Conservation (phyloP, 2,329 filamentous ascomycete genomes). For the Sporothrix mexicana region DNA sequence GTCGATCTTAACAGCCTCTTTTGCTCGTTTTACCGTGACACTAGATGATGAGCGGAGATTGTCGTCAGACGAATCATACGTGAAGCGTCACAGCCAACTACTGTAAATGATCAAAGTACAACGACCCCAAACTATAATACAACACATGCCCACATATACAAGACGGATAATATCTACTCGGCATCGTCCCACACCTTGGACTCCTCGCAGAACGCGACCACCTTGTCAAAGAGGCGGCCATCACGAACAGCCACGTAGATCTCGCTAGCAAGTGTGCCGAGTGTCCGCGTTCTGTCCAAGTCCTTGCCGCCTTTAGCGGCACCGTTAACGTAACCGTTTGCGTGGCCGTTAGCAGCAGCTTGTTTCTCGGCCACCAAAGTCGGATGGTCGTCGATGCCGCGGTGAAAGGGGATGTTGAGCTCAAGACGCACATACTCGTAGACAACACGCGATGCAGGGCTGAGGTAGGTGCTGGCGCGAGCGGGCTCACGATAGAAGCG, state of each 20-base stretch:
- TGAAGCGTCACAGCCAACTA: no score
- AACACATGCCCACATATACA: no score
- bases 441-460: conserved; percentile 38
- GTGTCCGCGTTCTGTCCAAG: conserved; percentile 32
- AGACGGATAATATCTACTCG: not conserved
- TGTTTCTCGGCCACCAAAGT: conserved; percentile 36
- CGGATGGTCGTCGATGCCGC: conserved; percentile 41
- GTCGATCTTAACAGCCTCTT: no score
- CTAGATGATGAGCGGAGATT: no score
- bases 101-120: no score
- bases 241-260: conserved; percentile 72
- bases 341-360: not conserved
- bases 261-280: conserved; percentile 69
- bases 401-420: conserved; percentile 39
- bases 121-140: no score
- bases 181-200: conserved; percentile 19
- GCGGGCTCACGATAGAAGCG: conserved; percentile 26
- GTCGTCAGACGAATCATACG: no score
- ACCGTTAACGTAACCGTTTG: conserved; percentile 42
- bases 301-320: conserved; percentile 51
- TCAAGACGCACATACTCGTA: conserved; percentile 41
- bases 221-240: conserved; percentile 72
- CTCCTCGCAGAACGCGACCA: conserved; percentile 69
- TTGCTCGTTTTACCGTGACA: no score
- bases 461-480: conserved; percentile 35